A percentile compares a stretch with the other conserved stretches of the same genome.
These are phyloP conservation scores for Ajuga reptans DNA, from an alignment of 305 asterid genomes.

Conservation along the genomic window DNA sequence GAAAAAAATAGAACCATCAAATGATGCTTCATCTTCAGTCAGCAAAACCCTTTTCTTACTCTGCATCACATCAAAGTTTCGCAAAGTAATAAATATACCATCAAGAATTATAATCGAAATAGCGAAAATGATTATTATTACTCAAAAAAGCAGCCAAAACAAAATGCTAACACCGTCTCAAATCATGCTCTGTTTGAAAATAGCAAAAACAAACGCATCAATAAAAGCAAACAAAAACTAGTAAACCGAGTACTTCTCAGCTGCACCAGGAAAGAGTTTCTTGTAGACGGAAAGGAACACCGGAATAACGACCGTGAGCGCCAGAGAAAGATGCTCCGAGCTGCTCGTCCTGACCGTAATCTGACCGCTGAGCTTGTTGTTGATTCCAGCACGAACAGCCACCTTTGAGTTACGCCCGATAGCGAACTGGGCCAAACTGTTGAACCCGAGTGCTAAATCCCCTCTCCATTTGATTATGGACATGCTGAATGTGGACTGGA, in stretches of 20 bases:
- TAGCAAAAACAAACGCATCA: constrained; percentile 22
- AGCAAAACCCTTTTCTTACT: neutral
- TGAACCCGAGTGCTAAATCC: constrained; percentile 75
- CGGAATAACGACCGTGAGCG: constrained; percentile 69
- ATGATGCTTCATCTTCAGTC: constrained; percentile 15
- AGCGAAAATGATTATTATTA: constrained; percentile 12
- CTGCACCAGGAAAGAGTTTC: constrained; percentile 53
- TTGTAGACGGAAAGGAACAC: constrained; percentile 55
- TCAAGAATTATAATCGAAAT: constrained; percentile 6
- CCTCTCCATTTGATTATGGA: constrained; percentile 86
- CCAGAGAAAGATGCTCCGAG: constrained; percentile 78
- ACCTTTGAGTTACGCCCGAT: constrained; percentile 74
- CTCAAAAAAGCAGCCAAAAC: constrained; percentile 17
- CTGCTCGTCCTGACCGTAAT: constrained; percentile 78
- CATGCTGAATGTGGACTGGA: constrained; percentile 70
- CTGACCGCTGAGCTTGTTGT: constrained; percentile 90
- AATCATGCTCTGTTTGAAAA: constrained; percentile 13
- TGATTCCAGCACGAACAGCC: constrained; percentile 80
- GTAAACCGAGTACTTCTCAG: constrained; percentile 62
- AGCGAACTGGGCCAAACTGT: constrained; percentile 60
- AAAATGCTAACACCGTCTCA: constrained; percentile 14
- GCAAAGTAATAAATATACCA: neutral
- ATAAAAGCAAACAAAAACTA: constrained; percentile 30
- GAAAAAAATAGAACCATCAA: neutral
- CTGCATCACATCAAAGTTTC: neutral